phyloP scores from a whole-genome alignment of 352 stramenopile genomes.

The Phytophthora sp. region DNA sequence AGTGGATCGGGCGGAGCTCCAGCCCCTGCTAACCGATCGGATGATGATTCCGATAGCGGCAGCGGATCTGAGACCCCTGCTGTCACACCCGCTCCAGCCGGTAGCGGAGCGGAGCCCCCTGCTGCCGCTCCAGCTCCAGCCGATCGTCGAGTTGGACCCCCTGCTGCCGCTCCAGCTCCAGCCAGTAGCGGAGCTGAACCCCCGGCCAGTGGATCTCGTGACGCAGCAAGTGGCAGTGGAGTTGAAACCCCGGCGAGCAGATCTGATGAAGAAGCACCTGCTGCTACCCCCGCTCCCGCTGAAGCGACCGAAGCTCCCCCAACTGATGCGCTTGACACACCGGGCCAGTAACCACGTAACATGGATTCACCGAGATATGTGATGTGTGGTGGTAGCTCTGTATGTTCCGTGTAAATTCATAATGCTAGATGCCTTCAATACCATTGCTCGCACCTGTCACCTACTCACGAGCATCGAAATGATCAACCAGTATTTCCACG shows the following conservation, averaged over 20 bases:
- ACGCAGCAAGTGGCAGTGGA: neutral
- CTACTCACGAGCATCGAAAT: too few species aligned
- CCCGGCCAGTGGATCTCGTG: constrained; percentile 11
- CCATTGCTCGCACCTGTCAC: neutral
- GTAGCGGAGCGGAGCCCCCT: neutral
- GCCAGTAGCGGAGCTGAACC: constrained; percentile 3
- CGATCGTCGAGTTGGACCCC: neutral
- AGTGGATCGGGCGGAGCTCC: neutral
- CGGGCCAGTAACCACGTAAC: constrained; percentile 23
- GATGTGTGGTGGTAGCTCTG: constrained; percentile 27
- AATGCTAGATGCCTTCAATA: constrained; percentile 31
- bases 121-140: neutral
- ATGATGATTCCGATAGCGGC: too few species aligned
- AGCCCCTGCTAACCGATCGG: neutral
- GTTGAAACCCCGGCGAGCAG: constrained; percentile 1
- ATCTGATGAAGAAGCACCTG: neutral
- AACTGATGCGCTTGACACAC: constrained; percentile 3
- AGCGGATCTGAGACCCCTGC: constrained; percentile 3
- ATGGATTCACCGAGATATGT: constrained; percentile 31
- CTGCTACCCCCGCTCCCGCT: constrained; percentile 23
- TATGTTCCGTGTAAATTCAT: constrained; percentile 39
- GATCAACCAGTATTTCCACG: too few species aligned
- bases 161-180: neutral
- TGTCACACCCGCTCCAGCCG: constrained; percentile 8
- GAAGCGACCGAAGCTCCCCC: too few species aligned